phyloP scores from a whole-genome alignment of 495 filamentous ascomycete species.

The Xylaria intraflava region DNA sequence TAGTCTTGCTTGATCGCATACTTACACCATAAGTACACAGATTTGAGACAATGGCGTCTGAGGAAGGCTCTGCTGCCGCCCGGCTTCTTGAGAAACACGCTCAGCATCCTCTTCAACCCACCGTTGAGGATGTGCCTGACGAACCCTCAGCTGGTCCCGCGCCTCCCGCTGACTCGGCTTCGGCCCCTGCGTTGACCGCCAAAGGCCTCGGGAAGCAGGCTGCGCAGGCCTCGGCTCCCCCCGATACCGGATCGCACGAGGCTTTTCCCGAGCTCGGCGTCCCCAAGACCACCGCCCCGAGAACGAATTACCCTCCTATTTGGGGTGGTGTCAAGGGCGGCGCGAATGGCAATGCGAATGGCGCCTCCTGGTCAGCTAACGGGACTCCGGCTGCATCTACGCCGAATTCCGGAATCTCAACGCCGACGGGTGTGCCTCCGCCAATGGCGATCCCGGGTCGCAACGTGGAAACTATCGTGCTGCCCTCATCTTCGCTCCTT shows the following conservation, averaged over 20 bases:
- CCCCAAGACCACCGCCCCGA: constrained; percentile 53
- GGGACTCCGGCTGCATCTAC: constrained; percentile 51
- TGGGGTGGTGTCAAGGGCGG: constrained; percentile 43
- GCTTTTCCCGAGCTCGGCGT: constrained; percentile 82
- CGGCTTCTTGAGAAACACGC: constrained; percentile 73
- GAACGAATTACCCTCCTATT: constrained; percentile 51
- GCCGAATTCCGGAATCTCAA: constrained; percentile 50
- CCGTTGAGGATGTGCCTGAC: constrained; percentile 73
- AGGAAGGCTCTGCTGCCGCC: constrained; percentile 57
- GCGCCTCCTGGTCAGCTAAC: constrained; percentile 43
- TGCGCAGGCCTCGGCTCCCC: constrained; percentile 38
- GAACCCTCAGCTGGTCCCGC: constrained; percentile 30
- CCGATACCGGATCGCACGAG: constrained; percentile 83
- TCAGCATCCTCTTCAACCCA: constrained; percentile 58
- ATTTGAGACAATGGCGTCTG: constrained; percentile 27
- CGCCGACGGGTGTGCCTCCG: constrained; percentile 52
- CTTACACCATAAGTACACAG: background rate
- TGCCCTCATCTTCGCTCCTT: constrained; percentile 65
- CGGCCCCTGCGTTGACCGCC: constrained; percentile 40
- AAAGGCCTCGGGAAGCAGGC: constrained; percentile 61
- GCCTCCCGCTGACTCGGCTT: constrained; percentile 30
- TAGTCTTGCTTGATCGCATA: constrained; percentile 2
- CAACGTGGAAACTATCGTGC: constrained; percentile 64
- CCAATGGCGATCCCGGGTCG: constrained; percentile 69
- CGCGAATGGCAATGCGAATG: constrained; percentile 56